phyloP scores from a whole-genome alignment of 2,329 filamentous ascomycete genomes.

The Microsporum canis region DNA sequence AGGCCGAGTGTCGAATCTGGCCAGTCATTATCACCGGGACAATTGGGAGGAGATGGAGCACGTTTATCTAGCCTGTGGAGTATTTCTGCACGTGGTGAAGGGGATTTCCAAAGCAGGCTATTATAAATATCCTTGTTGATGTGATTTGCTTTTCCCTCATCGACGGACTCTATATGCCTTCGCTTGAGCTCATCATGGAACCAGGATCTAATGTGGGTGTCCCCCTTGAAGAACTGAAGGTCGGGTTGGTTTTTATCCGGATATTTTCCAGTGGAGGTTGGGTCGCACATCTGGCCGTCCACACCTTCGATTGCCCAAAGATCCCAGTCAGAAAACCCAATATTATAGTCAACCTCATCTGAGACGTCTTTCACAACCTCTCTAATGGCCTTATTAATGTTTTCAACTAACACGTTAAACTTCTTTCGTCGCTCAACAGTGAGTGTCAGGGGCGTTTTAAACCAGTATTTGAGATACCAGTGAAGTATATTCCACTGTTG shows the following conservation, averaged over 20 bases:
- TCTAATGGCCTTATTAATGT: conserved; percentile 21
- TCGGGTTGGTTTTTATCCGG: conserved; percentile 23
- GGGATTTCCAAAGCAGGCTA: conserved; percentile 18
- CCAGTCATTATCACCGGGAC: conserved; percentile 20
- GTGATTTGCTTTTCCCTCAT: no score
- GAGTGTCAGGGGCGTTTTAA: conserved; percentile 6
- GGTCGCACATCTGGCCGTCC: conserved; percentile 24
- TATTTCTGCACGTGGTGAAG: conserved; percentile 16
- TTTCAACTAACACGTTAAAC: conserved; percentile 21
- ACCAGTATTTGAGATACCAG: neutral
- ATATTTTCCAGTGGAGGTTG: conserved; percentile 11
- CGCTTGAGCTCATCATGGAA: neutral
- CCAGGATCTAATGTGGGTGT: conserved; percentile 13
- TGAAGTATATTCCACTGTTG: conserved; percentile 8
- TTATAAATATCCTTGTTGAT: conserved; percentile 12
- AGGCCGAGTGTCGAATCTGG: conserved; percentile 7
- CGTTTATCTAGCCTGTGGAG: conserved; percentile 16
- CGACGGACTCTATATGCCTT: no score
- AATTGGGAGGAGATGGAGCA: conserved; percentile 18
- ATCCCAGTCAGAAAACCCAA: conserved; percentile 22
- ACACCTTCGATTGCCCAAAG: conserved; percentile 19
- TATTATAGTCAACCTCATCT: conserved; percentile 17
- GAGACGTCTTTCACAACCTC: conserved; percentile 21
- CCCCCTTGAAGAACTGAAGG: conserved; percentile 26
- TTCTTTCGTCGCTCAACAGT: conserved; percentile 20